A percentile compares a stretch with the other conserved stretches of the same genome.
Conservation (phyloP, 768 basidiomycete species). For the Chalciporus pseudorubinellus region DNA sequence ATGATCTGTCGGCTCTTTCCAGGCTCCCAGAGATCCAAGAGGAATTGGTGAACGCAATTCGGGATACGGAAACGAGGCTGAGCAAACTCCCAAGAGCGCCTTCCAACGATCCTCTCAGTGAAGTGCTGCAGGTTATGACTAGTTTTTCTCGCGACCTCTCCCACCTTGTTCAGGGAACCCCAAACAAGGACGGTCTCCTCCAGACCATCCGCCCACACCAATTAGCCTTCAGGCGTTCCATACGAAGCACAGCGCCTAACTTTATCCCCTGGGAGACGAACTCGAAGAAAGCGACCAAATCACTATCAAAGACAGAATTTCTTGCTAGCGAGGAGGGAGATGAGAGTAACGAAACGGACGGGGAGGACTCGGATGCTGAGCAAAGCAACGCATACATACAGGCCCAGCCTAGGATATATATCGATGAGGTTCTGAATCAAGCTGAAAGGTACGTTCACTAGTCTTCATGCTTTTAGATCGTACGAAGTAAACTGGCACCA, state of each 20-base stretch:
- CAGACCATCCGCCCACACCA: slow-evolving; percentile 52
- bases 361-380: too few species aligned
- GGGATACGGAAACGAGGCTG: slow-evolving; percentile 34
- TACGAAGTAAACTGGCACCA: slow-evolving; percentile 22
- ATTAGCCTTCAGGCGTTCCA: slow-evolving; percentile 42
- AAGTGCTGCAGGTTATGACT: slow-evolving; percentile 47
- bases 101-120: slow-evolving; percentile 49
- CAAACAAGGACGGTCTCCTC: slow-evolving; percentile 47
- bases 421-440: slow-evolving; percentile 48
- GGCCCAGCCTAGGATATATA: too few species aligned
- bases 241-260: slow-evolving; percentile 50
- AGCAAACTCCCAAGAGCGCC: slow-evolving; percentile 45
- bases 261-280: slow-evolving; percentile 44
- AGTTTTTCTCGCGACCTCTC: slow-evolving; percentile 45
- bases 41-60: slow-evolving; percentile 48
- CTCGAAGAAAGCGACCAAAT: too few species aligned
- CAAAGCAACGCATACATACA: too few species aligned
- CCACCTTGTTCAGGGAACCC: slow-evolving; percentile 47
- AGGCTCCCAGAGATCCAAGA: slow-evolving; percentile 61
- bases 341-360: too few species aligned
- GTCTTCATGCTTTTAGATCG: background rate
- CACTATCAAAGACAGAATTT: too few species aligned
- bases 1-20: background rate
- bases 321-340: too few species aligned
- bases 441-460: slow-evolving; percentile 41